Percentiles rank a stretch among this genome's conserved stretches.
Conservation (phyloP, 805 yeast species). For the Candida patagonica region DNA sequence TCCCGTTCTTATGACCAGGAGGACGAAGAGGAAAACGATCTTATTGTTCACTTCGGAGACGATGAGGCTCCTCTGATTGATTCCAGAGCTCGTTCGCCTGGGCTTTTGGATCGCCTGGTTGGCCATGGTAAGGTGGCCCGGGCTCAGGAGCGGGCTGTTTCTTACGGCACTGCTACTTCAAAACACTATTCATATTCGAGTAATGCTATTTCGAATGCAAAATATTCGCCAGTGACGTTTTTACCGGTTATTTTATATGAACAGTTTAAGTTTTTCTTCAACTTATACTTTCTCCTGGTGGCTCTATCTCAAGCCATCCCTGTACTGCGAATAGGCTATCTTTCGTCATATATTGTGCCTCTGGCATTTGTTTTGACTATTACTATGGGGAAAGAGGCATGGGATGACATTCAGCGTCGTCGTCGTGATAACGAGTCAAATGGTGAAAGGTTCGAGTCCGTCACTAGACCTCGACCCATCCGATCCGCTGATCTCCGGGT, state of each 20-base stretch:
- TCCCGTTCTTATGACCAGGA: neutral
- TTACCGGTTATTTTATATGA: constrained; percentile 84
- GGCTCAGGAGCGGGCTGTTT: constrained; percentile 4
- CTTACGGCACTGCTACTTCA: constrained; percentile 3
- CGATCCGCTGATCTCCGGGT: constrained; percentile 61
- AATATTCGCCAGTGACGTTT: constrained; percentile 80
- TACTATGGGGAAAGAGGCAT: constrained; percentile 92
- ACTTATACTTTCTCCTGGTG: constrained; percentile 81
- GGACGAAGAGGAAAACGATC: constrained; percentile 11
- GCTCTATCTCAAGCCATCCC: constrained; percentile 92
- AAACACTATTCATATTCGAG: constrained; percentile 33
- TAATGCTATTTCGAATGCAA: constrained; percentile 88
- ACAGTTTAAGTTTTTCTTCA: constrained; percentile 95
- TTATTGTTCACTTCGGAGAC: constrained; percentile 4
- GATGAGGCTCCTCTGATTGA: constrained; percentile 16
- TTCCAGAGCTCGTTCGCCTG: constrained; percentile 1
- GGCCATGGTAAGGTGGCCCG: neutral
- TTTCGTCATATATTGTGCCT: constrained; percentile 89
- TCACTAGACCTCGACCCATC: constrained; percentile 30
- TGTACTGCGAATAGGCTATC: constrained; percentile 81
- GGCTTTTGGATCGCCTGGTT: neutral
- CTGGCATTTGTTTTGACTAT: constrained; percentile 84
- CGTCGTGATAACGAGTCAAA: constrained; percentile 87
- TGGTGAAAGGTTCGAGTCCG: constrained; percentile 67
- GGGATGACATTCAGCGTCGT: constrained; percentile 86